Conservation (phyloP, 208 protist genomes). For the Borovskyia barvae region DNA sequence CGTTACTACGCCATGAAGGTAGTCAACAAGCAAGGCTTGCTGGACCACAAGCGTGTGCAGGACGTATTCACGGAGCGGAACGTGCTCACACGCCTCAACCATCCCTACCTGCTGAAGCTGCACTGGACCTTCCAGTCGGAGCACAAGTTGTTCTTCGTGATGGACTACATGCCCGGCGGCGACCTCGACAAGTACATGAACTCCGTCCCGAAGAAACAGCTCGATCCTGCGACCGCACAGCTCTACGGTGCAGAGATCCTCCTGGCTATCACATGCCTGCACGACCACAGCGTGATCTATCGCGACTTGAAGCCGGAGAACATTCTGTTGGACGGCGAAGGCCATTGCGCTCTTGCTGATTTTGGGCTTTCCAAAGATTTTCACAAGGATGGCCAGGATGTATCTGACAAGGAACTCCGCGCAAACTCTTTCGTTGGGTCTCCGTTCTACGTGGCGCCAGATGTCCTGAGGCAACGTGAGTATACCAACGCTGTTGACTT, state of each 20-base stretch:
- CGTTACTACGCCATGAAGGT: constrained; percentile 95
- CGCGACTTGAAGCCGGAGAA: constrained; percentile 95
- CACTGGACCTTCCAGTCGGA: constrained; percentile 97
- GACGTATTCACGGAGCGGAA: constrained; percentile 92
- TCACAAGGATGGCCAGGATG: constrained; percentile 75
- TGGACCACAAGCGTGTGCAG: constrained; percentile 90
- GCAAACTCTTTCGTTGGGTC: constrained; percentile 93
- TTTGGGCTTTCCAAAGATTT: constrained; percentile 94
- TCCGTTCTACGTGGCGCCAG: constrained; percentile 93
- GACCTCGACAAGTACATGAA: constrained; percentile 94
- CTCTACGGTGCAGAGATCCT: constrained; percentile 95
- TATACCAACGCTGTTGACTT: constrained; percentile 98
- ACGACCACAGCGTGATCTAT: constrained; percentile 94
- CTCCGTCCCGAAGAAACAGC: constrained; percentile 72
- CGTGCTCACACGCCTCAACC: constrained; percentile 91
- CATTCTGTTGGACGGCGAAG: constrained; percentile 82
- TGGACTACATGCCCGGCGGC: constrained; percentile 95
- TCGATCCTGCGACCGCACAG: constrained; percentile 82
- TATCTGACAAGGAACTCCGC: constrained; percentile 69
- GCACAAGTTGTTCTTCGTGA: constrained; percentile 94
- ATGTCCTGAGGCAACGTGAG: constrained; percentile 92
- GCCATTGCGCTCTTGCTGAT: constrained; percentile 89
- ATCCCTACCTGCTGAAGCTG: constrained; percentile 94
- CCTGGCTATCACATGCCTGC: constrained; percentile 91
- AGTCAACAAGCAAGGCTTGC: constrained; percentile 88